These are phyloP conservation scores for Breynia disticha DNA, from an alignment of 441 rosid genomes.

Conservation along the genomic window DNA sequence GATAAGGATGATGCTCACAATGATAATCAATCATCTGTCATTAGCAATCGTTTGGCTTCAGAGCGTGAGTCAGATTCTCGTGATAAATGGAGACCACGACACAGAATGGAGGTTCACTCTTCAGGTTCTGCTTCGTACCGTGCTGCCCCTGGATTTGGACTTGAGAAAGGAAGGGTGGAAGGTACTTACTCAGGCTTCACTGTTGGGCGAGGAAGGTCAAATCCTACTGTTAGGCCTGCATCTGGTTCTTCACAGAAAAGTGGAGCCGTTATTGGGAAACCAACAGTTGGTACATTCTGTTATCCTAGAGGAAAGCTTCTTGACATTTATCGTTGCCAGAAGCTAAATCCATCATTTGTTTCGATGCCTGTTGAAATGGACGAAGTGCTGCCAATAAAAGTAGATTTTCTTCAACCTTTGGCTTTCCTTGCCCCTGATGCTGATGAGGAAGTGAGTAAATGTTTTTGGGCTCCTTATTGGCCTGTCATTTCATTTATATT, in stretches of 20 bases:
- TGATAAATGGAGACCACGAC: constrained; percentile 99
- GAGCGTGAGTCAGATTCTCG: constrained; percentile 83
- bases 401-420: constrained; percentile 39
- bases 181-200: constrained; percentile 60
- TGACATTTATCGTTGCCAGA: constrained; percentile 68
- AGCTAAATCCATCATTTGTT: constrained; percentile 33
- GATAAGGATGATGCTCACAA: constrained; percentile 54
- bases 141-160: constrained; percentile 87
- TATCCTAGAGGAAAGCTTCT: constrained; percentile 88
- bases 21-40: constrained; percentile 40
- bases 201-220: constrained; percentile 68
- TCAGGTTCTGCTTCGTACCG: constrained; percentile 34
- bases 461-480: background rate
- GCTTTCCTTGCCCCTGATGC: constrained; percentile 70
- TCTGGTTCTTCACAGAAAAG: constrained; percentile 22
- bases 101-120: constrained; percentile 37
- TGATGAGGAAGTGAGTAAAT: constrained; percentile 57
- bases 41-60: constrained; percentile 33
- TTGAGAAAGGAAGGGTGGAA: constrained; percentile 55
- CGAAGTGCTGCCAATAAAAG: constrained; percentile 35
- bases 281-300: constrained; percentile 30
- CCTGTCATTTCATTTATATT: background rate
- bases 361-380: constrained; percentile 49
- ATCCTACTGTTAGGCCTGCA: constrained; percentile 31
- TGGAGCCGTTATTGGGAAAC: constrained; percentile 35